Evolutionary conservation across 2,329 filamentous ascomycete species (phyloP), one percentile per base, ranked within the genome.

Genomic region (Alternaria burnsii): DNA sequence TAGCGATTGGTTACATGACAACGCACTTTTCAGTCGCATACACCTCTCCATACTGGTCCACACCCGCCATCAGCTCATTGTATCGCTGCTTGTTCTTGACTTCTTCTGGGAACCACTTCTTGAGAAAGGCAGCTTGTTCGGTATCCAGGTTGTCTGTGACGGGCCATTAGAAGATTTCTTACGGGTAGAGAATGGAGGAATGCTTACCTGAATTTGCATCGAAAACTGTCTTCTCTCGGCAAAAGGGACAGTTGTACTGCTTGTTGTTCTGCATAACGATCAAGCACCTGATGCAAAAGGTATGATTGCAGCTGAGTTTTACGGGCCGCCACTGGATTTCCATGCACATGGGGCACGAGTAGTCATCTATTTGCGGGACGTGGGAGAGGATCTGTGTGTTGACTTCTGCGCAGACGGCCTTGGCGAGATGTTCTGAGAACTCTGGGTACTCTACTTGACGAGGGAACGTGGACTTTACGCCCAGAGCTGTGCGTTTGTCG

Each of bases 281-380:
- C 50, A 94, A 84, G 74, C 93, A 97, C 3, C 91, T 85, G 58
- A 95, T 94, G 80, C 93, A 97, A 73, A 94, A 94, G 14, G 94
- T 81, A 67, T 95, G 92, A 28, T 85, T 81, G 76, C 93, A 97
- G 14, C 85, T 84, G 34, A 96, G 82, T 24, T 89, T 87, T n/a
- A 97, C 87, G 0, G 93, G 93, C 68, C 91, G 87, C 83, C 91
- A 95, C n/a, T 90, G 88, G 59, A 97, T 87, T 43, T 86, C 86
- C 69, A 90, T 89, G 79, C 93, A 95, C 61, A 95, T 88, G 1
- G 92, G 92, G 70, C 92, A 96, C 9, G 89, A 83, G 78, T 93
- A 94, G 78, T 96, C 93, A 71, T 93, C 89, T n/a, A 95, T 79
- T 70, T 93, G 91, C 0, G 93, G 93, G 7, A 96, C 89, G 44